Conservation (phyloP, 2,329 filamentous ascomycete genomes). For the Trichoderma guizhouense region DNA sequence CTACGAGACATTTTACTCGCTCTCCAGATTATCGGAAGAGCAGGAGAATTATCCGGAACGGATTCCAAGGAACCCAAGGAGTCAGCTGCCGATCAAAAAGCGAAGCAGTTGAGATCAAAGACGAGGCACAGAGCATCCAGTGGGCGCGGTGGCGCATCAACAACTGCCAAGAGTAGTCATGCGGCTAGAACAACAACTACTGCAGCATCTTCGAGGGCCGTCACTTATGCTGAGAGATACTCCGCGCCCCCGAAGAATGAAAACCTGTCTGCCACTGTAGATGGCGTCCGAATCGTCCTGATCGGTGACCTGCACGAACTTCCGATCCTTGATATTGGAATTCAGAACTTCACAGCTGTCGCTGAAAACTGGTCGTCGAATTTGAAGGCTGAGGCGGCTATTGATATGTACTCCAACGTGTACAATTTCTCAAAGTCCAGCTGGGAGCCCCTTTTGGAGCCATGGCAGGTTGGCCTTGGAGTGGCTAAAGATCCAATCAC, state of each 20-base stretch:
- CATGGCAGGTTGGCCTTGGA: constrained; percentile 92
- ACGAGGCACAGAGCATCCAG: constrained; percentile 57
- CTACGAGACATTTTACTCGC: constrained; percentile 92
- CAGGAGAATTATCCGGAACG: constrained; percentile 77
- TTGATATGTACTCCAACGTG: constrained; percentile 92
- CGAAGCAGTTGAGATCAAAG: constrained; percentile 49
- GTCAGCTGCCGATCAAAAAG: constrained; percentile 50
- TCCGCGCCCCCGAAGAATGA: constrained; percentile 47
- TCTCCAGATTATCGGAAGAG: constrained; percentile 86
- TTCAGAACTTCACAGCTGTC: constrained; percentile 82
- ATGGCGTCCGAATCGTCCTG: constrained; percentile 85
- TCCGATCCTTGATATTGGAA: constrained; percentile 87
- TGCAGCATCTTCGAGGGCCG: constrained; percentile 26
- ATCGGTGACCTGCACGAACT: constrained; percentile 96
- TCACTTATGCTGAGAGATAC: constrained; percentile 19
- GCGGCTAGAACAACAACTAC: constrained; percentile 36
- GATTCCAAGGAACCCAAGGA: constrained; percentile 41
- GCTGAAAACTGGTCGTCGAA: constrained; percentile 89
- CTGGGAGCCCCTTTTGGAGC: constrained; percentile 95
- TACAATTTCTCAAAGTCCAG: constrained; percentile 99
- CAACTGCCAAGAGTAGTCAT: constrained; percentile 44
- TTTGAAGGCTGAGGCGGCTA: constrained; percentile 81
- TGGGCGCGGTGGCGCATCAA: constrained; percentile 50
- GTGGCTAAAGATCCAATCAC: constrained; percentile 74
- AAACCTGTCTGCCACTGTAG: constrained; percentile 79